Percentiles rank a stretch among this genome's conserved stretches.
Evolutionary conservation across 345 rosid genomes (phyloP).

Genomic region (Psidium friedrichsthalianum): DNA sequence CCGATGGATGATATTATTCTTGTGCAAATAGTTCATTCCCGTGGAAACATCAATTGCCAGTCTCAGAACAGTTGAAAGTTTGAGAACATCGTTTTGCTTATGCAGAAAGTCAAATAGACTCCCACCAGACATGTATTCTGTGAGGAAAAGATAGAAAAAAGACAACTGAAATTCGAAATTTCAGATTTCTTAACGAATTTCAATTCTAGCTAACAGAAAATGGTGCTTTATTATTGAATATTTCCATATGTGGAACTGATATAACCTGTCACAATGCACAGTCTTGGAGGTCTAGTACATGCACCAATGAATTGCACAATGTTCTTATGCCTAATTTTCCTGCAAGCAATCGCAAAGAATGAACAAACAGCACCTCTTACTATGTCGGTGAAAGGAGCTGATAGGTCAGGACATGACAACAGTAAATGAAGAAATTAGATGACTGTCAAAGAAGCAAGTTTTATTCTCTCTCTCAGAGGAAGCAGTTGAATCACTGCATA

Average conservation of each 20-base stretch:
- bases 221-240: neutral
- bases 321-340: conserved; percentile 57
- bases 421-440: neutral
- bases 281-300: conserved; percentile 40
- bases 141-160: conserved; percentile 4
- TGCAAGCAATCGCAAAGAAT: conserved; percentile 2
- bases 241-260: neutral
- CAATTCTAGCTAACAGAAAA: neutral
- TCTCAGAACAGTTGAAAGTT: conserved; percentile 39
- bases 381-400: neutral
- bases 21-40: conserved; percentile 66
- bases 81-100: conserved; percentile 36
- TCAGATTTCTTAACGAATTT: neutral
- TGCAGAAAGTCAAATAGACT: conserved; percentile 54
- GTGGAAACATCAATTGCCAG: conserved; percentile 58
- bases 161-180: neutral
- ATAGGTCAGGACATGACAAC: neutral
- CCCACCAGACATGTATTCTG: conserved; percentile 67
- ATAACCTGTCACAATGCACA: conserved; percentile 53
- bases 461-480: neutral
- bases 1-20: conserved; percentile 27
- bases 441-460: neutral
- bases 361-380: neutral
- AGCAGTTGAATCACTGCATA: neutral
- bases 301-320: conserved; percentile 59